phyloP scores from a whole-genome alignment of 345 rosid species.

The Nasturtium officinale region DNA sequence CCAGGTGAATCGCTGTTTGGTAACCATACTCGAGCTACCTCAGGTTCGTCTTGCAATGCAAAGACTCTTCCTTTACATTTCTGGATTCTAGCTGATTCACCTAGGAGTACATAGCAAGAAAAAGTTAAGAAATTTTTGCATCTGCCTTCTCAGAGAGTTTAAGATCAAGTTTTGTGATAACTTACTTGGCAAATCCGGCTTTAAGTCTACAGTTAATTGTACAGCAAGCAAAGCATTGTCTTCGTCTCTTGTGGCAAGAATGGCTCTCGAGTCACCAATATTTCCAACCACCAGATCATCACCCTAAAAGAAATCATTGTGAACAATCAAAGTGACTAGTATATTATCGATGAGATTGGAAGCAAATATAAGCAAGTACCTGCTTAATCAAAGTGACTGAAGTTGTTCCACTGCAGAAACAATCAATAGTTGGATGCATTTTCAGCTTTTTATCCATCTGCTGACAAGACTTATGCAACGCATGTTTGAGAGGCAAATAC shows the following conservation, averaged over 20 bases:
- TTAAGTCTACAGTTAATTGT: slow-evolving; percentile 90
- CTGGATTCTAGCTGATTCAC: slow-evolving; percentile 93
- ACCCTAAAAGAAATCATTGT: slow-evolving; percentile 55
- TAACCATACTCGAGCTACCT: slow-evolving; percentile 98
- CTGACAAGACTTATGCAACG: slow-evolving; percentile 74
- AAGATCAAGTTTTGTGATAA: slow-evolving; percentile 36
- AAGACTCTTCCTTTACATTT: slow-evolving; percentile 95
- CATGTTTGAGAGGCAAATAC: slow-evolving; percentile 64
- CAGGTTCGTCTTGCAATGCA: slow-evolving; percentile 97
- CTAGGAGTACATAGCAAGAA: slow-evolving; percentile 43
- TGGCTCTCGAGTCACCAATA: slow-evolving; percentile 94
- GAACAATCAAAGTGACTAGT: background rate
- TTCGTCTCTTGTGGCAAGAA: slow-evolving; percentile 71
- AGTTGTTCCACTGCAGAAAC: slow-evolving; percentile 98
- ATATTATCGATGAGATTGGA: background rate
- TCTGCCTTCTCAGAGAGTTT: slow-evolving; percentile 22
- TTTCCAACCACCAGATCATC: slow-evolving; percentile 79
- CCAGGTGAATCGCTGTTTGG: slow-evolving; percentile 96
- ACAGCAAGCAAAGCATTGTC: slow-evolving; percentile 68
- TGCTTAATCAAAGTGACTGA: slow-evolving; percentile 87
- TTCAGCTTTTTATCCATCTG: slow-evolving; percentile 83
- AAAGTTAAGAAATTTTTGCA: background rate
- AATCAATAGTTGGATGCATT: slow-evolving; percentile 84
- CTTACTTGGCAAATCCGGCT: slow-evolving; percentile 92
- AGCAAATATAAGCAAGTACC: slow-evolving; percentile 48